A percentile compares a stretch with the other conserved stretches of the same genome.
These are phyloP conservation scores for Flaveria sonorensis DNA, from an alignment of 129 eudicot species.

Conservation along the genomic window DNA sequence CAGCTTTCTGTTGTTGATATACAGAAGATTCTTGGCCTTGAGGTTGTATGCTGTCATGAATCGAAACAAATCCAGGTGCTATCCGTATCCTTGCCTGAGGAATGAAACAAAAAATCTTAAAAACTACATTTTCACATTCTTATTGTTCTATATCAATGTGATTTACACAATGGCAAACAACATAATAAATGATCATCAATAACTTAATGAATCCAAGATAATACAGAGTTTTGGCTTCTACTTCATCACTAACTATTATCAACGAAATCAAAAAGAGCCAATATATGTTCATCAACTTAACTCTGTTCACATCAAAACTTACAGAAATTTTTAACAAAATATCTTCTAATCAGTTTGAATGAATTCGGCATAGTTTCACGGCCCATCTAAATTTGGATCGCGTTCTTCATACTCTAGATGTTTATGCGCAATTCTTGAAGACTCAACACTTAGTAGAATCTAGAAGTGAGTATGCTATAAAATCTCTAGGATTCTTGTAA, in stretches of 20 bases:
- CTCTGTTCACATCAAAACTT: background rate
- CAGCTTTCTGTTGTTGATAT: constrained; percentile 38
- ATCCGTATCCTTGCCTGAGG: constrained; percentile 90
- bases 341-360: background rate
- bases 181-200: background rate
- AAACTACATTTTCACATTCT: background rate
- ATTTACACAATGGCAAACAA: background rate
- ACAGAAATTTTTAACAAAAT: background rate
- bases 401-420: background rate
- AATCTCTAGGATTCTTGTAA: no score
- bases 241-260: background rate
- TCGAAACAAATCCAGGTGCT: constrained; percentile 61
- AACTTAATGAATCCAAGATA: background rate
- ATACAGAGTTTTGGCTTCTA: background rate
- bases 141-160: background rate
- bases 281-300: background rate
- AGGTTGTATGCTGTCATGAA: constrained; percentile 37
- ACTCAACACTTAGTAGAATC: background rate
- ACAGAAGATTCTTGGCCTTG: constrained; percentile 28
- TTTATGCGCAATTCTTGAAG: background rate
- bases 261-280: background rate
- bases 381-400: background rate
- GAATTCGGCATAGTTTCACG: background rate
- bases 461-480: background rate
- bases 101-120: no score